A percentile compares a stretch with the other conserved stretches of the same genome.
Conservation (phyloP, 1,284 basidiomycete genomes). For the Ganoderma lingzhi region DNA sequence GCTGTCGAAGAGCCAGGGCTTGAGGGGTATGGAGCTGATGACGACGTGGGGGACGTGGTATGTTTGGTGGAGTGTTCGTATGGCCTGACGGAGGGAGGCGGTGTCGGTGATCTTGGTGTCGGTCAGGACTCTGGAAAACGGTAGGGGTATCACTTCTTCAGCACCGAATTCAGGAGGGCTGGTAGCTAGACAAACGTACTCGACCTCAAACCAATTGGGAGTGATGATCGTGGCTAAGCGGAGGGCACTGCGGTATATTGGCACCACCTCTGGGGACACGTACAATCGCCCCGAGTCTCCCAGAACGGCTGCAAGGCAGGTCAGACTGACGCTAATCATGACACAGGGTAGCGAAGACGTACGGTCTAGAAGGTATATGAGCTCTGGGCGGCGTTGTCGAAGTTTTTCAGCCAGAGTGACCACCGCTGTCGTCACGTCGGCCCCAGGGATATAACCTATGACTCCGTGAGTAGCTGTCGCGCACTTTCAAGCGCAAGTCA, state of each 20-base stretch:
- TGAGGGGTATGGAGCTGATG: constrained; percentile 88
- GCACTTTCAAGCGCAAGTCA: constrained; percentile 17
- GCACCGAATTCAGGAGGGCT: not conserved
- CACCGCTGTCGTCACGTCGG: constrained; percentile 79
- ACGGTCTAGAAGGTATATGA: constrained; percentile 94
- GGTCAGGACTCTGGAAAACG: constrained; percentile 72
- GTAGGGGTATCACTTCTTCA: not conserved
- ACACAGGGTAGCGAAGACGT: constrained; percentile 41
- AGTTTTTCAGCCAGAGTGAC: constrained; percentile 70
- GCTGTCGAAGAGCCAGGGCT: constrained; percentile 57
- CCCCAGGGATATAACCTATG: constrained; percentile 88
- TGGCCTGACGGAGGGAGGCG: constrained; percentile 70
- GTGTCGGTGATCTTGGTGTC: constrained; percentile 73
- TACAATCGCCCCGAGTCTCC: constrained; percentile 92
- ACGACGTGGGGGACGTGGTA: constrained; percentile 88
- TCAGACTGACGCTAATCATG: not conserved
- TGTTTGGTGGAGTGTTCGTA: constrained; percentile 77
- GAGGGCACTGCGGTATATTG: constrained; percentile 87
- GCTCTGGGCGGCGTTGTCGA: constrained; percentile 59
- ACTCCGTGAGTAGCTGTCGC: not conserved
- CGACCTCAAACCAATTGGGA: constrained; percentile 98
- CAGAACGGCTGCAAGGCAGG: constrained; percentile 70
- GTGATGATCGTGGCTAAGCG: constrained; percentile 90
- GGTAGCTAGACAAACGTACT: constrained; percentile 60
- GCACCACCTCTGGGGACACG: constrained; percentile 88